Conservation (phyloP, 768 basidiomycete genomes). For the Xerocomus spinulosus region DNA sequence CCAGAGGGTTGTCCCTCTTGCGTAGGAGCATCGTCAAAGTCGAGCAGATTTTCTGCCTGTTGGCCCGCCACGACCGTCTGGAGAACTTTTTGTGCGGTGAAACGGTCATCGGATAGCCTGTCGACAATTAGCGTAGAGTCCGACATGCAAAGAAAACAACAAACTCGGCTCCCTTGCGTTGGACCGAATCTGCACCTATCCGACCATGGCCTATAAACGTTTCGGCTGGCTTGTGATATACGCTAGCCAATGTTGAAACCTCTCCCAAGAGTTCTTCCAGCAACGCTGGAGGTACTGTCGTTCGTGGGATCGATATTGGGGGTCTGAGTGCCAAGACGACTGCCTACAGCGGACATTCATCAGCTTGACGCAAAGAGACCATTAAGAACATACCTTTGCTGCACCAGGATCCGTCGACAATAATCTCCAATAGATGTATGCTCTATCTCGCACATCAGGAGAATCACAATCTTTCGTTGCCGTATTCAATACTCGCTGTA, state of each 20-base stretch:
- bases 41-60: conserved; percentile 91
- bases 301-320: conserved; percentile 88
- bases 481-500: conserved; percentile 86
- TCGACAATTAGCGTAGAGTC: conserved; percentile 1
- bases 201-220: conserved; percentile 94
- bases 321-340: conserved; percentile 91
- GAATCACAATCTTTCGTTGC: conserved; percentile 98
- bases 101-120: conserved; percentile 79
- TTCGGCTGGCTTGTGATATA: conserved; percentile 95
- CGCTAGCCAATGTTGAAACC: conserved; percentile 84
- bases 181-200: conserved; percentile 76
- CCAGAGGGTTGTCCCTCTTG: conserved; percentile 61
- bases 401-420: conserved; percentile 92
- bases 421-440: conserved; percentile 97
- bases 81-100: conserved; percentile 76
- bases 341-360: conserved; percentile 36
- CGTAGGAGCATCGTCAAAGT: conserved; percentile 76
- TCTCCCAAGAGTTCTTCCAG: conserved; percentile 91
- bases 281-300: conserved; percentile 81
- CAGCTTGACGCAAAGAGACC: neutral
- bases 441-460: conserved; percentile 93
- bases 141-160: conserved; percentile 23
- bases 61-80: conserved; percentile 89
- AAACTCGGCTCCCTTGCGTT: conserved; percentile 57
- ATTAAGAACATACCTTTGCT: conserved; percentile 69